Percentiles rank a stretch among this genome's conserved stretches.
Conservation (phyloP, 495 filamentous ascomycete species). For the Penicillium fimorum region DNA sequence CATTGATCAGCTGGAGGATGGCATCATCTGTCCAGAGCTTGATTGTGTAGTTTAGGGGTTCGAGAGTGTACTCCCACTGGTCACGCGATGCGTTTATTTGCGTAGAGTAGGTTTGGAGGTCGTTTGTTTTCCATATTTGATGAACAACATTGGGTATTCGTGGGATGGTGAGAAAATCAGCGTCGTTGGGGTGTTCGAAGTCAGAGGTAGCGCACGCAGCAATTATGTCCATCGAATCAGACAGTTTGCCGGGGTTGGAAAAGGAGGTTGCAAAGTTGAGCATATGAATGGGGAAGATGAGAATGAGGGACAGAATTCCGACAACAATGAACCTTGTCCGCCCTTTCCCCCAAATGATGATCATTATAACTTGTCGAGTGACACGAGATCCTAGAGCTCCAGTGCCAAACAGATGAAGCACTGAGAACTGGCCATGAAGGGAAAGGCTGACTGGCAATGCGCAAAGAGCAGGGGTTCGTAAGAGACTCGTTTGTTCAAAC, state of each 20-base stretch:
- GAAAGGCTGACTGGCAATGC: not conserved
- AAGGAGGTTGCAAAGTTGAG: not conserved
- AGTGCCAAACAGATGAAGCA: not conserved
- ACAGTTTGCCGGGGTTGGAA: not conserved
- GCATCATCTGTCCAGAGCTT: not conserved
- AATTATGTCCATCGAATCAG: not conserved
- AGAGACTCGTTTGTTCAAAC: not conserved
- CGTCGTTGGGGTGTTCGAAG: not conserved
- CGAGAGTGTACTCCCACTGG: not conserved
- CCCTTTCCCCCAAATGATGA: not conserved
- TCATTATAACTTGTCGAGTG: too few relatives aligned
- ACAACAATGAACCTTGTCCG: not conserved
- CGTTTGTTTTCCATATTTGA: not conserved
- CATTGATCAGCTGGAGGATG: constrained; percentile 5
- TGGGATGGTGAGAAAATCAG: not conserved
- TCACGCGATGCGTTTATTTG: not conserved
- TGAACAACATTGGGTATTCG: not conserved
- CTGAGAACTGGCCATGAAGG: not conserved
- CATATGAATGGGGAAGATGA: not conserved
- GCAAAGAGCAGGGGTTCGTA: not conserved
- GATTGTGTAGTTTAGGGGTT: not conserved
- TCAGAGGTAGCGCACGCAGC: not conserved
- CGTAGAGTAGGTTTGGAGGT: not conserved
- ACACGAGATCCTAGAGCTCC: too few relatives aligned
- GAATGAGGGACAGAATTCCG: not conserved